phyloP scores from a whole-genome alignment of 108 stramenopile species.

The Licmophora abbreviata region DNA sequence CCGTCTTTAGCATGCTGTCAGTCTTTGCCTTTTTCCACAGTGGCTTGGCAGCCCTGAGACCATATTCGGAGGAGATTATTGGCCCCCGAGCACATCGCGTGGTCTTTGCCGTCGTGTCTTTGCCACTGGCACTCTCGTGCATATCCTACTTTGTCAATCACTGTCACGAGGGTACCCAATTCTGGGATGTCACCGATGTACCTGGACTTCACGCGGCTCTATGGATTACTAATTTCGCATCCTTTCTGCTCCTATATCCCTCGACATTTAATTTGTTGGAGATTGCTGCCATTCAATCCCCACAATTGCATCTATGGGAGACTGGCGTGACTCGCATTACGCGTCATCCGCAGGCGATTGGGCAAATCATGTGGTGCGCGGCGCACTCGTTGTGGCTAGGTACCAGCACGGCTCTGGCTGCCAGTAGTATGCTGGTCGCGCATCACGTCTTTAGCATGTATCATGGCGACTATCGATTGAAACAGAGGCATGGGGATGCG shows the following conservation, averaged over 20 bases:
- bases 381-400: conserved; percentile 91
- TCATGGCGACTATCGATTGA: conserved; percentile 91
- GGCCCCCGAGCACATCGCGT: conserved; percentile 90
- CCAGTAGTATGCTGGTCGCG: conserved; percentile 61
- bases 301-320: conserved; percentile 88
- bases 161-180: conserved; percentile 84
- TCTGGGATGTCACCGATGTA: conserved; percentile 71
- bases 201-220: conserved; percentile 44
- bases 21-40: conserved; percentile 90
- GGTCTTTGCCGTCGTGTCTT: conserved; percentile 83
- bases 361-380: conserved; percentile 89
- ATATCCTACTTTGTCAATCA: conserved; percentile 93
- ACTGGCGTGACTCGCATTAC: conserved; percentile 94
- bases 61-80: conserved; percentile 81
- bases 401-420: conserved; percentile 69
- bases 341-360: conserved; percentile 91
- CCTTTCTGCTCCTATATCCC: conserved; percentile 93
- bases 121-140: conserved; percentile 86
- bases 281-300: conserved; percentile 79
- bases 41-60: conserved; percentile 89
- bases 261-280: conserved; percentile 92
- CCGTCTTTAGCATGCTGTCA: conserved; percentile 59
- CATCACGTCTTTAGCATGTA: conserved; percentile 91
- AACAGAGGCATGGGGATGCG: conserved; percentile 69
- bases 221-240: conserved; percentile 69